Conservation (phyloP, 2,329 filamentous ascomycete species). For the Talaromyces sp. region DNA sequence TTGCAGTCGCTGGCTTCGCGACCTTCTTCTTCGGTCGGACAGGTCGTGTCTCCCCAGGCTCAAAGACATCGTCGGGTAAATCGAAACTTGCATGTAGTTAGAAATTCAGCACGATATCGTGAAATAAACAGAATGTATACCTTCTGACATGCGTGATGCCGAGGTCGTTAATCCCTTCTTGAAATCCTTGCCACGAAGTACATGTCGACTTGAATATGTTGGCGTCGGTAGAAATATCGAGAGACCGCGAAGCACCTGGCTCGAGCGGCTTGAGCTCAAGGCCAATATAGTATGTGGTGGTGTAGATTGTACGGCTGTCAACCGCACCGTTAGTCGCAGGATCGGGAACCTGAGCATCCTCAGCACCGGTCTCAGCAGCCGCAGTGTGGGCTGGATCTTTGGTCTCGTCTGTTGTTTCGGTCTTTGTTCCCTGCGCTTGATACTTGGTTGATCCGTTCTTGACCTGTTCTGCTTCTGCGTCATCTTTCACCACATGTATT, state of each 20-base stretch:
- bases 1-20: conserved; percentile 31
- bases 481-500: conserved; percentile 62
- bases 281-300: conserved; percentile 91
- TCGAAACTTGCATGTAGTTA: conserved; percentile 58
- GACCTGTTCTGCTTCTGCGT: conserved; percentile 58
- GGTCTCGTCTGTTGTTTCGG: conserved; percentile 48
- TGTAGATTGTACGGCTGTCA: conserved; percentile 60
- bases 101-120: neutral
- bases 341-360: conserved; percentile 37
- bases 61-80: conserved; percentile 84
- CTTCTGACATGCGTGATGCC: conserved; percentile 79
- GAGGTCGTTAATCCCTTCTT: conserved; percentile 69
- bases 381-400: conserved; percentile 47
- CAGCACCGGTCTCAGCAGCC: conserved; percentile 44
- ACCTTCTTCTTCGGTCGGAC: conserved; percentile 53
- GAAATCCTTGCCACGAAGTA: conserved; percentile 67
- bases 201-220: conserved; percentile 82
- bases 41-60: conserved; percentile 68
- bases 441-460: conserved; percentile 58
- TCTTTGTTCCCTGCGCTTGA: conserved; percentile 51
- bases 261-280: conserved; percentile 69
- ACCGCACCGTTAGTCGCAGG: conserved; percentile 30
- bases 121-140: conserved; percentile 49
- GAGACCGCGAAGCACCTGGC: conserved; percentile 53
- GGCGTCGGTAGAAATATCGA: conserved; percentile 66